Base-by-base conservation (phyloP, 306 rosid species). In the Chamaecrista fasciculata region DNA sequence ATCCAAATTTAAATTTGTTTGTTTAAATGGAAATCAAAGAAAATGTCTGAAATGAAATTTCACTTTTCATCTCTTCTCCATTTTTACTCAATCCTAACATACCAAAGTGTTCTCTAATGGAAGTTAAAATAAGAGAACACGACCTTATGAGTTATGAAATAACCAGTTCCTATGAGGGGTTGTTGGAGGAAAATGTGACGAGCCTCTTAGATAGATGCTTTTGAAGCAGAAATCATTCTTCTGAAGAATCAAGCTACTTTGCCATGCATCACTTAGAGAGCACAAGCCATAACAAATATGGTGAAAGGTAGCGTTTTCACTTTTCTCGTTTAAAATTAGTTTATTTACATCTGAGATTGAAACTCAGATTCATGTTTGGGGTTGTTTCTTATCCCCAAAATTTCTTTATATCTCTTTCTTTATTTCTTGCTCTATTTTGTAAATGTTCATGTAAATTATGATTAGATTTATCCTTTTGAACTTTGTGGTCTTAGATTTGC, bases 111-210 rank as follows among this genome's bases (percentile, higher is more conserved):
- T 62, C 50, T 5, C 39, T 12, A 4, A 67, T 25, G 37, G 62
- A 68, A 57, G 63, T 52, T 67, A 71, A 26, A 76, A 52, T 31
- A 76, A 49, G 74, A 66, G 60, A 65, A 70, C 69, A 50, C 37
- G 69, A 25, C 53, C 29, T 24, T 51, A 61, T 53, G 68, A 67
- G 24, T 24, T 51, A 61, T 53, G 68, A 67, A 65, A 36, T 40
- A 57, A 29, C 11, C 11, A 20, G 21, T 26, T 28, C 48, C 64
- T 46, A 52, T 11, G 61, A 36, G 19, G 23, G 58, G 9, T 37
- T 55, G 11, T 25, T 37, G 58, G 53, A 76, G 49, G 68, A 62
- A 42, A 70, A 70, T 69, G 23, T 24, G 11, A 23, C 55, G 59
- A 68, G 29, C 70, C 26, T 64, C n/a, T 2, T 4, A 19, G 52